Base-by-base conservation (phyloP, 2,329 filamentous ascomycete genomes). In the Paramyrothecium roridum region DNA sequence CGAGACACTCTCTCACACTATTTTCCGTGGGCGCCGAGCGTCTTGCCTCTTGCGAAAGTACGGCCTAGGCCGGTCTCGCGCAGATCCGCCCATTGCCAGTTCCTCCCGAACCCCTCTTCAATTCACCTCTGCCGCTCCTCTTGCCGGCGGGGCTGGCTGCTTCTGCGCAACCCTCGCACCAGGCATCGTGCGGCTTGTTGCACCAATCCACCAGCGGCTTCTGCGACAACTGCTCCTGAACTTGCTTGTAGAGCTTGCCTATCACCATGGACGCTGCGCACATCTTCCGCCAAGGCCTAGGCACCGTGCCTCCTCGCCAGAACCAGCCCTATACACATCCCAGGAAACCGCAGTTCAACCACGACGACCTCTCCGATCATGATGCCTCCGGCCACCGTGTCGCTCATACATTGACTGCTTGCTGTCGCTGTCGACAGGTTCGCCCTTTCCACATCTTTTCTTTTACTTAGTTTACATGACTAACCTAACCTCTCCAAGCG, bases 331-430 rank as follows among this genome's bases (percentile, higher is more conserved):
- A 63, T 30, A 59, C 72, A 68, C 63, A 64, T 53, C 66, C 71
- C 26, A 65, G 67, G 50, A 66, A 55, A 50, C 63, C 64, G 40
- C 65, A 64, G 30, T 61, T 64, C 16, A 58, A 63, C 13, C 67
- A 70, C 43, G 76, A 78, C 50, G 77, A 79, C 45, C 70, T 73
- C 33, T 74, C 70, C 48, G 81, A 84, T 66, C 70, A 63, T 53
- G 82, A 83, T 56, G 73, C 78, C 64, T 72, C 78, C 63, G 73
- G 81, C 55, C 78, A 83, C 66, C 80, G 88, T 61, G 87, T 92
- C 61, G 89, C 89, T 30, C 89, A 93, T 68, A 93, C 90, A 7
- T 73, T 93, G 65, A 91, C 89, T 51, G 90, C 90, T 21, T 93
- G 89, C 67, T 91, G 87, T 67, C 85, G 89, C 59, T 93, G 89